Percentiles rank a stretch among this genome's conserved stretches.
Conservation (phyloP, 192 early-diverging fungal species). For the Lunasporangiospora selenospora region DNA sequence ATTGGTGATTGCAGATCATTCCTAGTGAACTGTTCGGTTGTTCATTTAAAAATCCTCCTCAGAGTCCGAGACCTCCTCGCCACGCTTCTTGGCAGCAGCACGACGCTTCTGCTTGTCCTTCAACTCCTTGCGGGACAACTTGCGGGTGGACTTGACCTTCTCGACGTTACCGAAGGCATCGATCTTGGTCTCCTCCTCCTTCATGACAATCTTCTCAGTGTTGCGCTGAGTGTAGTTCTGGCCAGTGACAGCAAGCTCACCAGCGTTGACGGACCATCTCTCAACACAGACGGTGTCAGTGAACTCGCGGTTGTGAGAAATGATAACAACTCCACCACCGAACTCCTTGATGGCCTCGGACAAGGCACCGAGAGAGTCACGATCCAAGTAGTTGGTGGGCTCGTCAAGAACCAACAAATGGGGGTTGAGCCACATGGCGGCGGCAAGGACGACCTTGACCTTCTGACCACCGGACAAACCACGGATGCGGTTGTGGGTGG, state of each 20-base stretch:
- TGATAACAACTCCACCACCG: slow-evolving; percentile 83
- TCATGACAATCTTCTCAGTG: slow-evolving; percentile 52
- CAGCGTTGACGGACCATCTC: slow-evolving; percentile 77
- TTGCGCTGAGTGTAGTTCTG: slow-evolving; percentile 60
- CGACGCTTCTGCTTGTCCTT: slow-evolving; percentile 67
- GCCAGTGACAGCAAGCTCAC: slow-evolving; percentile 54
- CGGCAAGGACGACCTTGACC: slow-evolving; percentile 86
- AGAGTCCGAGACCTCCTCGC: slow-evolving; percentile 58
- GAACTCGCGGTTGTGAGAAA: slow-evolving; percentile 87
- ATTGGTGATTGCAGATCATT: too few relatives aligned
- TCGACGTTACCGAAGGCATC: slow-evolving; percentile 82
- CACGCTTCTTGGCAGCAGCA: slow-evolving; percentile 62
- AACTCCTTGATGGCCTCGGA: slow-evolving; percentile 77
- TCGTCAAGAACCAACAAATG: slow-evolving; percentile 93
- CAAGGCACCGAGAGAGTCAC: slow-evolving; percentile 67
- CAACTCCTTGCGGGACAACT: slow-evolving; percentile 58
- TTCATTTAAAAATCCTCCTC: slow-evolving; percentile 53
- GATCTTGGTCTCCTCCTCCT: slow-evolving; percentile 55
- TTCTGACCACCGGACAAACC: slow-evolving; percentile 84
- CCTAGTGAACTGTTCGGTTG: too few relatives aligned
- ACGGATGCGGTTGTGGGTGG: slow-evolving; percentile 70
- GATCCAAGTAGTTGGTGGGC: slow-evolving; percentile 80
- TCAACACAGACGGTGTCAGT: slow-evolving; percentile 74
- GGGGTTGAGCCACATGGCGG: slow-evolving; percentile 88
- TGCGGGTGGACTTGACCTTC: slow-evolving; percentile 72